phyloP scores from a whole-genome alignment of 73 alveolate genomes.

The Stentor coeruleus region DNA sequence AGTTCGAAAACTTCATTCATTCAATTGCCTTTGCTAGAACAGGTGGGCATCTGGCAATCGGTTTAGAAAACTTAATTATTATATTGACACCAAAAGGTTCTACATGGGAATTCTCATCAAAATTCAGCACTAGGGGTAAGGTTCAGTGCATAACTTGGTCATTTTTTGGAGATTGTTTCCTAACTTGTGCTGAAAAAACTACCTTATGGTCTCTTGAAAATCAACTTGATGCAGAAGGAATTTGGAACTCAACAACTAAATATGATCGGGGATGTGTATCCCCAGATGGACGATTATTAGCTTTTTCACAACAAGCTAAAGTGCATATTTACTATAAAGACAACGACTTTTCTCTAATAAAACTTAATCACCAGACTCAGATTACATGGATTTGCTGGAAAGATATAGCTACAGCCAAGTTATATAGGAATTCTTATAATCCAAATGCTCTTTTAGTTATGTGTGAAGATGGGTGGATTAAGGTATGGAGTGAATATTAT shows the following conservation, averaged over 20 bases:
- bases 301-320: background rate
- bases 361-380: background rate
- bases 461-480: conserved; percentile 13
- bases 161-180: conserved; percentile 1
- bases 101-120: background rate
- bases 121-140: background rate
- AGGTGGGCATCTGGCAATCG: conserved; percentile 10
- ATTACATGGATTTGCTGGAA: background rate
- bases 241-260: background rate
- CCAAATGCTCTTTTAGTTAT: background rate
- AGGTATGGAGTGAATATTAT: background rate
- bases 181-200: background rate
- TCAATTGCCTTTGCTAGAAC: background rate
- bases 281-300: conserved; percentile 22
- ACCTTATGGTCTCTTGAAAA: background rate
- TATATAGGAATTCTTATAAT: conserved; percentile 12
- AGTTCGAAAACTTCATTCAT: background rate
- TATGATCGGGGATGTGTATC: conserved; percentile 8
- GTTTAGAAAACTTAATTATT: background rate
- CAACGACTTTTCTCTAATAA: background rate
- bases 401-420: background rate
- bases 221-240: background rate
- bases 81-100: background rate
- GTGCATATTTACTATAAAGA: background rate
- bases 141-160: background rate